phyloP scores from a whole-genome alignment of 1,284 basidiomycete genomes.

The Ganoderma lingzhi region DNA sequence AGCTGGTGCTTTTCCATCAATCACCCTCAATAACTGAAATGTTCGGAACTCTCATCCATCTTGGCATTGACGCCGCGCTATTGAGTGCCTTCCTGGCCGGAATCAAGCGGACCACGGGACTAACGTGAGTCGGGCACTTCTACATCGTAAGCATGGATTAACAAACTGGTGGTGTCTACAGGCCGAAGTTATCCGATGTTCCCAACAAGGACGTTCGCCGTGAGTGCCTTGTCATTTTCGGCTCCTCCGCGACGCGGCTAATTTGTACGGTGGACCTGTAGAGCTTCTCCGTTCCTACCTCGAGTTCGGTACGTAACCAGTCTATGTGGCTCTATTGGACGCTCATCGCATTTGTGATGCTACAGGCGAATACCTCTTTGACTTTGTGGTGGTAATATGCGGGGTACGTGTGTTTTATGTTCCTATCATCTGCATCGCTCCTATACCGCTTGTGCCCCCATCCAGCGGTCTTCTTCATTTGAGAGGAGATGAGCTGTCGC shows the following conservation, averaged over 20 bases:
- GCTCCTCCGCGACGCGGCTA: neutral
- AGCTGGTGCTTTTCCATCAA: conserved; percentile 46
- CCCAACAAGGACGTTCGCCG: conserved; percentile 86
- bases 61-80: conserved; percentile 80
- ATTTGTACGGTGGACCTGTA: conserved; percentile 40
- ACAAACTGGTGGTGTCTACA: conserved; percentile 38
- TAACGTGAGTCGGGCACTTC: conserved; percentile 63
- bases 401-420: conserved; percentile 60
- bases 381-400: conserved; percentile 82
- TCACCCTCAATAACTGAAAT: conserved; percentile 87
- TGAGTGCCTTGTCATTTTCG: conserved; percentile 50
- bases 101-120: conserved; percentile 78
- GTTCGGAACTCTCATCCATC: conserved; percentile 72
- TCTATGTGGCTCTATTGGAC: neutral
- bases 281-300: conserved; percentile 79
- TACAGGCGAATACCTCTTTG: conserved; percentile 81
- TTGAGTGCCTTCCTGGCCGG: conserved; percentile 84
- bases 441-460: neutral
- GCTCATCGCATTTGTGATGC: neutral
- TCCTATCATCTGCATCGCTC: conserved; percentile 6
- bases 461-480: conserved; percentile 76
- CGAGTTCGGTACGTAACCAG: conserved; percentile 66
- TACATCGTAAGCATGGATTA: neutral
- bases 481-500: conserved; percentile 53
- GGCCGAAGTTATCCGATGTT: conserved; percentile 73